Percentiles rank a stretch among this genome's conserved stretches.
These are phyloP conservation scores for Trichophyton benhamiae DNA, from an alignment of 2,329 filamentous ascomycete genomes.

Conservation along the genomic window DNA sequence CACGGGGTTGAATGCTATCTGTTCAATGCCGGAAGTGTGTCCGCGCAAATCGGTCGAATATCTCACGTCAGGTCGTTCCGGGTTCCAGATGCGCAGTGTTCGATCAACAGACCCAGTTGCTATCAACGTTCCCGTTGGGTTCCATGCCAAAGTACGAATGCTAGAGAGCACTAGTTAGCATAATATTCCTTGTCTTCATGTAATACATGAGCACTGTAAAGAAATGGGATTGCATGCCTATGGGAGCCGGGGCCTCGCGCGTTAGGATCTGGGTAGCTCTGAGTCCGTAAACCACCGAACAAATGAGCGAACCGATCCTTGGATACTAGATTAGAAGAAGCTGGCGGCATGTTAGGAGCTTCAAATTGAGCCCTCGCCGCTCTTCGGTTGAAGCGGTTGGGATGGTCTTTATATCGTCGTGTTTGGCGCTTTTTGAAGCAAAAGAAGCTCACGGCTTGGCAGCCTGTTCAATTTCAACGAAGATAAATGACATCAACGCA, in stretches of 20 bases:
- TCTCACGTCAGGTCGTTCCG: slow-evolving; percentile 35
- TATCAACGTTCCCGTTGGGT: slow-evolving; percentile 67
- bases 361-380: neutral
- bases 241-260: slow-evolving; percentile 44
- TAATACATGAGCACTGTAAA: neutral
- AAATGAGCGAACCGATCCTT: slow-evolving; percentile 58
- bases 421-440: neutral
- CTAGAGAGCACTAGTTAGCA: slow-evolving; percentile 27
- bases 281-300: slow-evolving; percentile 57
- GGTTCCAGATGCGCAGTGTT: slow-evolving; percentile 83
- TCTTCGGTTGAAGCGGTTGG: neutral
- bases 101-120: slow-evolving; percentile 84
- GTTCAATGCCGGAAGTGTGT: slow-evolving; percentile 36
- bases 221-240: slow-evolving; percentile 31
- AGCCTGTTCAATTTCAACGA: neutral
- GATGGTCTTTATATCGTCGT: neutral
- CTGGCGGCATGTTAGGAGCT: slow-evolving; percentile 23
- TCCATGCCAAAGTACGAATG: slow-evolving; percentile 76
- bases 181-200: neutral
- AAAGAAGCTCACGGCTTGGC: neutral
- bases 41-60: slow-evolving; percentile 39
- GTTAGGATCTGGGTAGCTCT: slow-evolving; percentile 55
- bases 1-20: slow-evolving; percentile 39
- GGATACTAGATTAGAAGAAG: slow-evolving; percentile 33
- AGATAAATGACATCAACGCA: neutral